Base-by-base conservation (phyloP, 2,329 filamentous ascomycete species). In the Cryphonectria radicalis region DNA sequence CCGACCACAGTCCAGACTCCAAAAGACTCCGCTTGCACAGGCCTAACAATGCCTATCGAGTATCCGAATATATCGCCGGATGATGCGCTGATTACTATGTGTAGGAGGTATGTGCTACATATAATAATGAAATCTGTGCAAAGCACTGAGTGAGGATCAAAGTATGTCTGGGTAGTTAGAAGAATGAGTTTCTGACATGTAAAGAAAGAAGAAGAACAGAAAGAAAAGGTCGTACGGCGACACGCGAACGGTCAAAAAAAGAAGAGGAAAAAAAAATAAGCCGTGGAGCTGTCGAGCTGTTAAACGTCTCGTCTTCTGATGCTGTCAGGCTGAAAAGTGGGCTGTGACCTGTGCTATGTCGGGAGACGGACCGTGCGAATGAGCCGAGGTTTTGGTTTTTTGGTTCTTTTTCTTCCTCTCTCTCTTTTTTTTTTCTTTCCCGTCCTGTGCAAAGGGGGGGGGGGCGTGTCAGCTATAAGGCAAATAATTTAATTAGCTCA, bases 1-100 rank as follows among this genome's bases (percentile, higher is more conserved):
- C 55, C 14, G 55, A 59, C 55, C 55, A 28, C 55, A 59, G 55
- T 59, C 55, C 55, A 59, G 55, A 59, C 55, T 35, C 55, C 25
- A 59, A 13, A 13, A 50, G 55, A 32, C 55, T 32, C 55, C 55
- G 28, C 55, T 32, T 5, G 28, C n/a, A 32, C 46, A 32, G 25
- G 25, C 28, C 28, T 19, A 32, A 32, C 14, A 59, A 35, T 32
- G 28, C 55, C 55, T 59, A 35, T 59, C 28, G 28, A 32, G 55
- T 3, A 19, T 35, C 55, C 55, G 55, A 59, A 17, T 25, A 22
- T 63, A 40, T 63, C 37, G n/a, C 35, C n/a, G 60, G 60, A 25
- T 22, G 59, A 62, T 62, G 59, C 57, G 37, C 8, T 13, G n/a
- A 35, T 35, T 63, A 8, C 35, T 63, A 40, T 40, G 19, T 42